These are phyloP conservation scores for Diplodia sapinea DNA, from an alignment of 2,329 filamentous ascomycete genomes.

Conservation along the genomic window DNA sequence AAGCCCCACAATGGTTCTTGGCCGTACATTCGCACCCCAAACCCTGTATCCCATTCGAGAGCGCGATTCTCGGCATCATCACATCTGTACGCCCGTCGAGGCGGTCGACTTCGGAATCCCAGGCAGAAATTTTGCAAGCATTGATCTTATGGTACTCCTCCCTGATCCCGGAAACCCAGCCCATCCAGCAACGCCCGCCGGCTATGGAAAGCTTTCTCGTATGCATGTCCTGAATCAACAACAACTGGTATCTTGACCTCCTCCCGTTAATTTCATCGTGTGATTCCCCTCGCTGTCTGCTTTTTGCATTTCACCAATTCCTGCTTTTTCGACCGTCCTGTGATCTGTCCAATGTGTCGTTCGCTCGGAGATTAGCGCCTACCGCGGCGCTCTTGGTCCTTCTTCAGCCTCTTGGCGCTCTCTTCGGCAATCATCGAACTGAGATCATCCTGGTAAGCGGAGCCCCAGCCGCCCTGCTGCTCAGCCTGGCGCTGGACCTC, in stretches of 20 bases:
- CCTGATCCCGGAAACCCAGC: conserved; percentile 29
- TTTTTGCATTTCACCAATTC: conserved; percentile 9
- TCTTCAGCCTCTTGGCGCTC: conserved; percentile 85
- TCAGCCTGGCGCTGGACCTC: conserved; percentile 72
- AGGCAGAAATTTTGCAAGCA: conserved; percentile 30
- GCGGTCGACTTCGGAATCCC: conserved; percentile 27
- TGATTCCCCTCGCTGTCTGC: not conserved
- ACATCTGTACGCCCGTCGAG: conserved; percentile 23
- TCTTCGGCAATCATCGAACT: conserved; percentile 96
- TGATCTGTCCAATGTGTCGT: conserved; percentile 23
- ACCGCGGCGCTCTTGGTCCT: conserved; percentile 77
- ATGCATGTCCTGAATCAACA: conserved; percentile 27
- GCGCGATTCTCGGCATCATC: conserved; percentile 24
- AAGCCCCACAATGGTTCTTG: not conserved
- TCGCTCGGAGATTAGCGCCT: conserved; percentile 51
- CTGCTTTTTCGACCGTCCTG: conserved; percentile 4
- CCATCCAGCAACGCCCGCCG: conserved; percentile 31
- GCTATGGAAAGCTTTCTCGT: conserved; percentile 31
- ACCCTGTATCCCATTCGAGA: conserved; percentile 6
- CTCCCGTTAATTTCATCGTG: conserved; percentile 3
- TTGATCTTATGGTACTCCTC: conserved; percentile 31
- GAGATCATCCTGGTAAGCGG: conserved; percentile 85
- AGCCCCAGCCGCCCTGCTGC: conserved; percentile 67
- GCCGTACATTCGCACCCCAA: not conserved
- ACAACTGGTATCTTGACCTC: conserved; percentile 29